phyloP scores from a whole-genome alignment of 108 stramenopile genomes.

The Discostella pseudostelligera region DNA sequence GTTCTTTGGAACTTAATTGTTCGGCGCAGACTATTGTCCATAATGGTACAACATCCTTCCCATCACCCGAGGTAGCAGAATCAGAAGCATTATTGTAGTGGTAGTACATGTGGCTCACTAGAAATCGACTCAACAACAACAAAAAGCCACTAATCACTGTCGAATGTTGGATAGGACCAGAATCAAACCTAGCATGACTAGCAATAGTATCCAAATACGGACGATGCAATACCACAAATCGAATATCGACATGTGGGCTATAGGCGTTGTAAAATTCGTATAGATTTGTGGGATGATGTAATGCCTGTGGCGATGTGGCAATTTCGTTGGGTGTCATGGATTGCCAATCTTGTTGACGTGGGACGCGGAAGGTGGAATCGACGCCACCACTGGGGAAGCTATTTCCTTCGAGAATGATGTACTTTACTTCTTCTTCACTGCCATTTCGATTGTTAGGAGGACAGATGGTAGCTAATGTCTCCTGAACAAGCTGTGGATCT shows the following conservation, averaged over 20 bases:
- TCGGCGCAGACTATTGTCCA: constrained; percentile 14
- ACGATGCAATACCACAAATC: constrained; percentile 20
- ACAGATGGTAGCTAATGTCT: not conserved
- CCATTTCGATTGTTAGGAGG: not conserved
- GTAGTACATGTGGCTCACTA: constrained; percentile 11
- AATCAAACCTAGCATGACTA: constrained; percentile 10
- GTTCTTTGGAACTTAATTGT: not conserved
- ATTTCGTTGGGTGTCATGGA: constrained; percentile 14
- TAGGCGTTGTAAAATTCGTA: constrained; percentile 17
- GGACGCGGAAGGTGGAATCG: not conserved
- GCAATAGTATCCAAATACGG: constrained; percentile 23
- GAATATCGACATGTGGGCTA: constrained; percentile 5
- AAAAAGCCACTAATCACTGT: constrained; percentile 14
- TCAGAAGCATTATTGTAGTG: no score
- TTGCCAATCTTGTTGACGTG: constrained; percentile 5
- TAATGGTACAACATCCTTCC: not conserved
- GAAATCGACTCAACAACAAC: constrained; percentile 12
- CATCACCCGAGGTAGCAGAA: not conserved
- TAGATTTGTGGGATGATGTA: constrained; percentile 23
- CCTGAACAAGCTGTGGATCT: not conserved
- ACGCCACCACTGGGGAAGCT: constrained; percentile 15
- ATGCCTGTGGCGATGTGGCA: constrained; percentile 6
- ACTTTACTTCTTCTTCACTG: not conserved
- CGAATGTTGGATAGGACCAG: constrained; percentile 8
- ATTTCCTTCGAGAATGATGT: constrained; percentile 18